Evolutionary conservation across 768 basidiomycete species (phyloP).

Genomic region (Suillus fuscotomentosus): DNA sequence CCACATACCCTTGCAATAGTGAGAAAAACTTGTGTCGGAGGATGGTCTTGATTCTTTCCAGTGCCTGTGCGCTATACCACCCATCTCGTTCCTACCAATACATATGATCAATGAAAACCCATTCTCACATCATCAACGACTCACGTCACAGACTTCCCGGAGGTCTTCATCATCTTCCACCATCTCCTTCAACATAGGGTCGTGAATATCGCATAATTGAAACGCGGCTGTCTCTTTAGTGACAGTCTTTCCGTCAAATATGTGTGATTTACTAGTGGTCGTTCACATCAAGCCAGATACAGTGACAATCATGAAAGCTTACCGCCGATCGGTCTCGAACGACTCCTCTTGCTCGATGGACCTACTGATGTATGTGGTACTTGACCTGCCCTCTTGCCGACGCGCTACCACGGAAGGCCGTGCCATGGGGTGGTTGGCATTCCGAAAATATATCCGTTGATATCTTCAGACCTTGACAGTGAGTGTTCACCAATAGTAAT

Average conservation of each 20-base stretch:
- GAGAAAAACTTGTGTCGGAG: slow-evolving; percentile 85
- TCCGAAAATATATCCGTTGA: slow-evolving; percentile 89
- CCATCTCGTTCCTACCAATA: slow-evolving; percentile 72
- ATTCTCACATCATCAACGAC: slow-evolving; percentile 25
- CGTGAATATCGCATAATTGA: slow-evolving; percentile 90
- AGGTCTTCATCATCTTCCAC: slow-evolving; percentile 72
- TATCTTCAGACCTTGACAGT: slow-evolving; percentile 52
- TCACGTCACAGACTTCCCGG: slow-evolving; percentile 72
- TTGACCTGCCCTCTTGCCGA: slow-evolving; percentile 45
- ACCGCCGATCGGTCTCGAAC: slow-evolving; percentile 32
- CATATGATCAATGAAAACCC: slow-evolving; percentile 1
- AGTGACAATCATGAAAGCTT: slow-evolving; percentile 5
- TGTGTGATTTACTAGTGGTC: slow-evolving; percentile 61
- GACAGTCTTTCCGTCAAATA: slow-evolving; percentile 83
- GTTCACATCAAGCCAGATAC: background rate
- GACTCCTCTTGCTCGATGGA: slow-evolving; percentile 34
- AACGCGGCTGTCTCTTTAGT: slow-evolving; percentile 89
- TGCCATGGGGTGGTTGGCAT: slow-evolving; percentile 77
- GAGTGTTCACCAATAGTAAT: background rate
- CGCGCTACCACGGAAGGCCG: slow-evolving; percentile 75
- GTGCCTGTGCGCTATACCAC: slow-evolving; percentile 77
- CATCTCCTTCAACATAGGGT: slow-evolving; percentile 80
- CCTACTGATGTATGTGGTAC: slow-evolving; percentile 23
- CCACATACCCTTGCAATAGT: slow-evolving; percentile 66
- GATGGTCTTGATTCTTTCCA: slow-evolving; percentile 83